Conservation (phyloP, 352 stramenopile species). For the Phytophthora vignae region DNA sequence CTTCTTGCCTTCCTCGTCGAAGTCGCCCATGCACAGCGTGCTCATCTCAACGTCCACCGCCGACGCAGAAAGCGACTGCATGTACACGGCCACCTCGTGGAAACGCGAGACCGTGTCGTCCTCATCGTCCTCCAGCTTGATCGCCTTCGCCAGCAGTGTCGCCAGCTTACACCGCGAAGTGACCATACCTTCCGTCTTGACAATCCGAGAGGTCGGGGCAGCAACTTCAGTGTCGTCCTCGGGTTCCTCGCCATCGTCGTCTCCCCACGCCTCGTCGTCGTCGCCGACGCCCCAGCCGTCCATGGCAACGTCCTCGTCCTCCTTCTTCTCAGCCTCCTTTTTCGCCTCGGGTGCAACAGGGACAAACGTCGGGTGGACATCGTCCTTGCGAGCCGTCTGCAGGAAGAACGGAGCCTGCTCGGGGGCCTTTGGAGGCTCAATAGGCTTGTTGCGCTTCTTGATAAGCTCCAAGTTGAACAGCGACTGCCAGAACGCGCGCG, state of each 20-base stretch:
- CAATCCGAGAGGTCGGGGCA: constrained; percentile 61
- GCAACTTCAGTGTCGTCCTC: constrained; percentile 36
- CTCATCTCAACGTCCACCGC: constrained; percentile 85
- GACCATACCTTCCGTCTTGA: constrained; percentile 75
- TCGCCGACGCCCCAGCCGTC: constrained; percentile 71
- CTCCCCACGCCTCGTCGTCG: constrained; percentile 73
- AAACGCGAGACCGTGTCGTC: constrained; percentile 42
- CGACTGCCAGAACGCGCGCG: constrained; percentile 90
- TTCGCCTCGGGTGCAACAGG: constrained; percentile 44
- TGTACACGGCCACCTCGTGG: constrained; percentile 58
- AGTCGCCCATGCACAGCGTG: constrained; percentile 85
- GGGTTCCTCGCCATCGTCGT: constrained; percentile 46
- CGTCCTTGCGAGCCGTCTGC: constrained; percentile 88
- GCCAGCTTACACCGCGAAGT: constrained; percentile 81
- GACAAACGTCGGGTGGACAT: constrained; percentile 82
- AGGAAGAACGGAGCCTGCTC: constrained; percentile 97
- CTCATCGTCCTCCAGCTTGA: constrained; percentile 30
- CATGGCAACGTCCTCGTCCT: constrained; percentile 52
- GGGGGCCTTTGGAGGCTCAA: constrained; percentile 94
- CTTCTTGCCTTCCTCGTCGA: constrained; percentile 77
- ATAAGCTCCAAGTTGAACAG: constrained; percentile 95
- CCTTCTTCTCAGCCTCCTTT: constrained; percentile 33
- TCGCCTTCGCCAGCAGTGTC: constrained; percentile 52
- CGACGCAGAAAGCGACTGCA: constrained; percentile 80
- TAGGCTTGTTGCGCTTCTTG: constrained; percentile 96